Evolutionary conservation across 2,329 filamentous ascomycete species (phyloP).

Genomic region (Neofusicoccum laricinum): DNA sequence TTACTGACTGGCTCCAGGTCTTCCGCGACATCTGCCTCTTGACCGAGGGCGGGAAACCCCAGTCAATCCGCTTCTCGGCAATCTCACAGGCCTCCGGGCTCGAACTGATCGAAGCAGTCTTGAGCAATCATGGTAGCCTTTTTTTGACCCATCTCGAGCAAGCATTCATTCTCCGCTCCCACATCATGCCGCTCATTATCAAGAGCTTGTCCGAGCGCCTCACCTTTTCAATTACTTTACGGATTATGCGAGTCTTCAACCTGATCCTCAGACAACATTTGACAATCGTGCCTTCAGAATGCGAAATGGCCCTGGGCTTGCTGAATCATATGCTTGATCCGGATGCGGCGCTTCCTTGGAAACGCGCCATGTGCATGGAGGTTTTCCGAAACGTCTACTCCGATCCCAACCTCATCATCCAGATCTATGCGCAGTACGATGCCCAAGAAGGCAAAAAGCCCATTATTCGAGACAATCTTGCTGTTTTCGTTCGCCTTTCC

Average conservation of each 20-base stretch:
- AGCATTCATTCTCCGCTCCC: conserved; percentile 69
- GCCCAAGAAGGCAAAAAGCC: conserved; percentile 67
- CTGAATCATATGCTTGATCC: conserved; percentile 86
- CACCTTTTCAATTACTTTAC: conserved; percentile 77
- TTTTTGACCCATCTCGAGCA: conserved; percentile 79
- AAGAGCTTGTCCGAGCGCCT: conserved; percentile 73
- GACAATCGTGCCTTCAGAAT: conserved; percentile 70
- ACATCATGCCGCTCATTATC: conserved; percentile 80
- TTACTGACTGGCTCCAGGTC: conserved; percentile 49
- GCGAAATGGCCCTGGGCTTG: conserved; percentile 76
- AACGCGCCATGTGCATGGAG: conserved; percentile 85
- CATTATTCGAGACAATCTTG: conserved; percentile 77
- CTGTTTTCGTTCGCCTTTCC: conserved; percentile 85
- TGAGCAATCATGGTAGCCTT: conserved; percentile 79
- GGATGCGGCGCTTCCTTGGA: conserved; percentile 76
- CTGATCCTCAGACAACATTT: conserved; percentile 78
- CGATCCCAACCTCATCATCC: conserved; percentile 72
- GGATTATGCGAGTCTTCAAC: conserved; percentile 78
- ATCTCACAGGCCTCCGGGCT: conserved; percentile 81
- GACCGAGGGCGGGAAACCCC: conserved; percentile 77
- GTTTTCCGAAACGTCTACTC: conserved; percentile 82
- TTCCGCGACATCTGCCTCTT: conserved; percentile 88
- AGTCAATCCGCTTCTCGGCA: conserved; percentile 75
- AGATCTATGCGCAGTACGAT: conserved; percentile 80
- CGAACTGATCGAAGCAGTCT: conserved; percentile 86